Percentiles rank a stretch among this genome's conserved stretches.
These are phyloP conservation scores for Xylaria digitata DNA, from an alignment of 2,329 filamentous ascomycete genomes.

Conservation along the genomic window DNA sequence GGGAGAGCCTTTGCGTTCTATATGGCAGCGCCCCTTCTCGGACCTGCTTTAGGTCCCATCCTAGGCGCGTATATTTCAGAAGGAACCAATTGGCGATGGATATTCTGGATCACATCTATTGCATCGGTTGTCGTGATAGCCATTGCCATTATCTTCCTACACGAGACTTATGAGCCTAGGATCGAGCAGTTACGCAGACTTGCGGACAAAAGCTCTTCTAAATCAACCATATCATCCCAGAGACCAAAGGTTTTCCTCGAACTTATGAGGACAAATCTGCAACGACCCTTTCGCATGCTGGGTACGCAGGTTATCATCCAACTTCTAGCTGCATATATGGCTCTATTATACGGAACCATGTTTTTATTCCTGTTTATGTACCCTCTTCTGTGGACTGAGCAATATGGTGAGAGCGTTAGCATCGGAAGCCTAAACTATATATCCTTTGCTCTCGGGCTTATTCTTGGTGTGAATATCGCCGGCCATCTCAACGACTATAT, in stretches of 20 bases:
- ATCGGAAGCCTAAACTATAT: conserved; percentile 58
- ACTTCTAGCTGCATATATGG: conserved; percentile 56
- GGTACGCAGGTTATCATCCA: conserved; percentile 58
- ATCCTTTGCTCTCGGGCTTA: conserved; percentile 56
- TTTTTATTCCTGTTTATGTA: conserved; percentile 60
- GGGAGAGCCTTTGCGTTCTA: conserved; percentile 70
- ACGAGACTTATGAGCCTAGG: conserved; percentile 71
- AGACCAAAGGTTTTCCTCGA: conserved; percentile 9
- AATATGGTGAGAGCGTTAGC: conserved; percentile 56
- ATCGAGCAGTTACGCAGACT: conserved; percentile 49
- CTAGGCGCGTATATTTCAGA: conserved; percentile 73
- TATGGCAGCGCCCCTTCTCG: conserved; percentile 70
- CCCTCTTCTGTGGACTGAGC: conserved; percentile 36
- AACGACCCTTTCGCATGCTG: conserved; percentile 57
- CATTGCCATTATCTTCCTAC: conserved; percentile 67
- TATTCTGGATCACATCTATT: conserved; percentile 74
- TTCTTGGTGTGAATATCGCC: conserved; percentile 49
- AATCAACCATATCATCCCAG: conserved; percentile 8
- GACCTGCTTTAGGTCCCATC: conserved; percentile 73
- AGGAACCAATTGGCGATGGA: conserved; percentile 75
- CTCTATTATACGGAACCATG: conserved; percentile 58
- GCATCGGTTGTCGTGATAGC: conserved; percentile 65
- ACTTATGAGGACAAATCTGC: conserved; percentile 47
- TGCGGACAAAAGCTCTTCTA: neutral
- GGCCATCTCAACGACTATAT: conserved; percentile 48